phyloP scores from a whole-genome alignment of 164 flowering plant genomes.

The Buxus sempervirens region DNA sequence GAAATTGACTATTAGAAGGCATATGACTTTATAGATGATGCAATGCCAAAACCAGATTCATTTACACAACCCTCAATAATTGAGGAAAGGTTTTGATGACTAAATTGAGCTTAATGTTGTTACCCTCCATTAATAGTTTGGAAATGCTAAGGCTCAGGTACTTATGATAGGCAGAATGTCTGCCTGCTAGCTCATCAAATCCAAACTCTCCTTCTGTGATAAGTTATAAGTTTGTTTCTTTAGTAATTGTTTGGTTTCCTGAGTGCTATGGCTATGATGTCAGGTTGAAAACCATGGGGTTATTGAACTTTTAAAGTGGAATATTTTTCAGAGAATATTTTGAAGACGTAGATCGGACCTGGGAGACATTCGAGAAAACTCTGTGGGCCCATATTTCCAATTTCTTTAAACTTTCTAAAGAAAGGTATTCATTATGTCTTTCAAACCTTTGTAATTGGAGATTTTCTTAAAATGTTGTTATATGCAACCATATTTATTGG shows the following conservation, averaged over 20 bases:
- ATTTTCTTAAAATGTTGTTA: background rate
- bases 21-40: no score
- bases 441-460: background rate
- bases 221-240: no score
- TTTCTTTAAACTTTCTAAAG: slow-evolving; percentile 84
- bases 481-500: background rate
- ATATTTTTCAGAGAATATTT: slow-evolving; percentile 72
- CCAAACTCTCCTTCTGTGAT: no score
- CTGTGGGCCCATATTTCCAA: slow-evolving; percentile 87
- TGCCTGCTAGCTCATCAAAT: no score
- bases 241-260: background rate
- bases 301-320: slow-evolving; percentile 4
- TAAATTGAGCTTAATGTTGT: no score
- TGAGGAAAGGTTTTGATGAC: no score
- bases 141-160: no score
- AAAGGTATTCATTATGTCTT: slow-evolving; percentile 50
- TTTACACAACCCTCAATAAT: no score
- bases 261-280: background rate
- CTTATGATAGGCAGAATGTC: no score
- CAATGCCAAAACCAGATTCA: no score
- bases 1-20: no score
- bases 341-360: slow-evolving; percentile 95
- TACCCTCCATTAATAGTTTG: no score
- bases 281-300: background rate
- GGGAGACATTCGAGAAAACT: slow-evolving; percentile 98